Evolutionary conservation across 1,284 basidiomycete species (phyloP).

Genomic region (Ustanciosporium gigantosporum): DNA sequence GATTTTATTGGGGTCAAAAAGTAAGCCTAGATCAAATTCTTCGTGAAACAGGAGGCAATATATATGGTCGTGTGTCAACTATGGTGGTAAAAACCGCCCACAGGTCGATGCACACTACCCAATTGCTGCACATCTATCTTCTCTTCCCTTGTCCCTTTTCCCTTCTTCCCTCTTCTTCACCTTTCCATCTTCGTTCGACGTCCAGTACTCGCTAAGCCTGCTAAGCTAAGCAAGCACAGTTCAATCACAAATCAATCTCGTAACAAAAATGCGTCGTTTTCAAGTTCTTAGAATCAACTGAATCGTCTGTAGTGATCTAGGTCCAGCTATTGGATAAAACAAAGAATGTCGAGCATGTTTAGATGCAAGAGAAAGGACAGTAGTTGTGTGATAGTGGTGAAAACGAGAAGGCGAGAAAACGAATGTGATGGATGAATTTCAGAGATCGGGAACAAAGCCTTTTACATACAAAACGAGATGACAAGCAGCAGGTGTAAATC

Average conservation of each 20-base stretch:
- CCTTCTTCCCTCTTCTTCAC: neutral
- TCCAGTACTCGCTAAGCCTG: too few relatives aligned
- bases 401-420: too few relatives aligned
- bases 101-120: slow-evolving; percentile 41
- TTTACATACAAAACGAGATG: neutral
- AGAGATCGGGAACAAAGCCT: neutral
- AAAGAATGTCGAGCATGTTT: slow-evolving; percentile 1
- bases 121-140: slow-evolving; percentile 35
- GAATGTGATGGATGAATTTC: neutral
- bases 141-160: neutral
- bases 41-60: slow-evolving; percentile 12
- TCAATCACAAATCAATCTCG: too few relatives aligned
- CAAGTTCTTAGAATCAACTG: too few relatives aligned
- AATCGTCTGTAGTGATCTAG: too few relatives aligned
- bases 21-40: slow-evolving; percentile 32
- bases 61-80: slow-evolving; percentile 41
- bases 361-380: too few relatives aligned
- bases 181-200: too few relatives aligned
- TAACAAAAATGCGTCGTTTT: too few relatives aligned
- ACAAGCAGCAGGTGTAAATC: neutral
- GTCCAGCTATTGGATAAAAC: neutral
- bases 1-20: slow-evolving; percentile 38
- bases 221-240: too few relatives aligned
- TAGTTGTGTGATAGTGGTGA: neutral
- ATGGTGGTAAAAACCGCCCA: slow-evolving; percentile 10